Base-by-base conservation (phyloP, 1,284 basidiomycete genomes). In the Moniliella sp. region DNA sequence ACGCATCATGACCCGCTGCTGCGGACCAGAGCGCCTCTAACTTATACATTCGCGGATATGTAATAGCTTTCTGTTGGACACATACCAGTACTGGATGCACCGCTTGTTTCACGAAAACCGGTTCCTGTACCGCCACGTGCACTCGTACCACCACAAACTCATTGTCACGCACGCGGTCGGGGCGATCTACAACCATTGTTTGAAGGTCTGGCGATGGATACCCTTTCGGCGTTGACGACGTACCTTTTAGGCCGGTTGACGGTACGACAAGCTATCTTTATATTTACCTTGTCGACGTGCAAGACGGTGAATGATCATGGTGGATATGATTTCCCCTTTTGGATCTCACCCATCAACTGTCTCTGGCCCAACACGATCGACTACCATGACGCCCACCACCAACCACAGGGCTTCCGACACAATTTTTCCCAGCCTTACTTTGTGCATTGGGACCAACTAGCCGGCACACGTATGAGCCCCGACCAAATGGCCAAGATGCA, bases 271-370 rank as follows among this genome's bases (percentile, higher is more conserved):
- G 74, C 80, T 12, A 73, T 74, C 36, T 50, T 93, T 29, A 68
- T 94, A 35, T 97, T 94, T 59, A 66, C 66, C 5, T 65, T 94
- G 41, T 78, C 78, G 11, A 79, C 78, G 1, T 64, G 80, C 51
- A 99, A 99, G 67, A 94, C 88, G 1, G 83, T 97, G 27, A 84
- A 93, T 48, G 91, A 97, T 59, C 88, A 97, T 62, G 93, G 86
- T 43, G 88, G 88, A 1, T 93, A 91, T 60, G 68, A 63, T 15
- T 64, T 94, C 14, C 82, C 82, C 33, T 83, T 76, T 63, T 86
- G 91, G 56, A 80, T 50, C 29, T 59, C 62, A 30, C 62, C 62
- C 4, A 65, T 86, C 28, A 86, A 94, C 61, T 56, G 80, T 46
- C 51, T 93, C 35, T 81, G 77, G 39, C 67, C 70, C n/a, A 99